Conservation (phyloP, 2,329 filamentous ascomycete species). For the Talaromyces sp. region DNA sequence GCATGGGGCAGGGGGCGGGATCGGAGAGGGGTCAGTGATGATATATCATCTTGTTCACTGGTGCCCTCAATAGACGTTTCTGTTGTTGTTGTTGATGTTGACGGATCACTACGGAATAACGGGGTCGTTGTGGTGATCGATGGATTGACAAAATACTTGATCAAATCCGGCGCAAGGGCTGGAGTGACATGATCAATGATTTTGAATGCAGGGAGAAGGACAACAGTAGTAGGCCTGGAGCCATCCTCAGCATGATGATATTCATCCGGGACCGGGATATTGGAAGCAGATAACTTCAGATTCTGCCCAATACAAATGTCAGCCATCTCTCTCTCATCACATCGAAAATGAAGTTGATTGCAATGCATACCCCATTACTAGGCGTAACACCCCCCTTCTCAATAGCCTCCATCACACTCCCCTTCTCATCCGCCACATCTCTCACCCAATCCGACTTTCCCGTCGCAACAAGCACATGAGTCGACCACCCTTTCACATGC, state of each 20-base stretch:
- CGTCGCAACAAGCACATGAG: conserved; percentile 88
- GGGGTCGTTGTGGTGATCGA: conserved; percentile 69
- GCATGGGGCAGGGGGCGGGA: conserved; percentile 71
- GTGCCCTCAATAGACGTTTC: conserved; percentile 17
- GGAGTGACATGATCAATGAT: conserved; percentile 80
- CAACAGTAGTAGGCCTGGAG: conserved; percentile 65
- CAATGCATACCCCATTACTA: conserved; percentile 37
- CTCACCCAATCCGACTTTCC: conserved; percentile 92
- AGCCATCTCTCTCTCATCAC: not conserved
- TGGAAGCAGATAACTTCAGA: conserved; percentile 86
- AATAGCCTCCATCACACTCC: conserved; percentile 75
- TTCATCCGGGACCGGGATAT: conserved; percentile 72
- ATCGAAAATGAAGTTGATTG: not conserved
- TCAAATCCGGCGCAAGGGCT: conserved; percentile 63
- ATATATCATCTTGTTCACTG: conserved; percentile 22
- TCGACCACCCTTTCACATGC: conserved; percentile 77
- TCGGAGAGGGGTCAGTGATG: conserved; percentile 40
- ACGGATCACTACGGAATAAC: conserved; percentile 42
- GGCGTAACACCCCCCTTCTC: conserved; percentile 41
- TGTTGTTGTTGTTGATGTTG: not conserved
- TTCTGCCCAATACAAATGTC: conserved; percentile 46
- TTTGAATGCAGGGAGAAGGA: conserved; percentile 80
- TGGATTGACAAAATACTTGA: conserved; percentile 63
- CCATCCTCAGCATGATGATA: conserved; percentile 54
- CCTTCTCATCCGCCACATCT: conserved; percentile 82